Base-by-base conservation (phyloP, 139 green algal genomes). In the Microglena sp. region DNA sequence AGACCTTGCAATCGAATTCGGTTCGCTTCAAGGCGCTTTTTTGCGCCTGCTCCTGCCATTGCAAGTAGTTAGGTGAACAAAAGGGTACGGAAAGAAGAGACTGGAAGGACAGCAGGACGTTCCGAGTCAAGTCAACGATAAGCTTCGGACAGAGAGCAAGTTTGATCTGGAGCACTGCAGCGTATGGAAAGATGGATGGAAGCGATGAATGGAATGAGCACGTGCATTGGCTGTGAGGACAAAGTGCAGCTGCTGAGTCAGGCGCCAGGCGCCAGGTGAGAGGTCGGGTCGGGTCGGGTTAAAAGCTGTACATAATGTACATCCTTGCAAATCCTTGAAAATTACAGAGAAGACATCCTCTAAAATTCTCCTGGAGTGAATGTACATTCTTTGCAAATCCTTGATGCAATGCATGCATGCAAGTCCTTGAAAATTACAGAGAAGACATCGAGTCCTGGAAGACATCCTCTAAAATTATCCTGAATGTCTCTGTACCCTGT, bases 1-100 rank as follows among this genome's bases (percentile, higher is more conserved):
- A 88, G 60, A 4, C 43, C 43, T 1, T 57, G 28, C 15, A 89
- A 5, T 32, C 68, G 68, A 7, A 61, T 68, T 0, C 24, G 29
- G 35, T 92, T 92, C 33, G 83, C 70, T 22, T 91, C 76, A 0
- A 87, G 5, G 2, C 77, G 75, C 45, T 81, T 81, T 63, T 91
- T 91, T 22, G 87, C 82, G 1, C 82, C 82, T 28, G 67, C 53
- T 30, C 85, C 86, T n/a, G 85, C 84, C 85, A 92, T 92, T 1
- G 3, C 30, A 40, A 50, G 40, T 50, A 24, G 18, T 11, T 50
- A 50, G 18, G 18, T 50, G 15, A 50, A 18, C 40, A 50, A 50
- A 50, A 50, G 11, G 18, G 18, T 18, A 50, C 40, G 40, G 11
- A 50, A 50, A 50, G 18, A 50, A 50, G 15, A 50, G 18, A 50